Conservation (phyloP, 2,329 filamentous ascomycete genomes). For the Diaporthe citri region DNA sequence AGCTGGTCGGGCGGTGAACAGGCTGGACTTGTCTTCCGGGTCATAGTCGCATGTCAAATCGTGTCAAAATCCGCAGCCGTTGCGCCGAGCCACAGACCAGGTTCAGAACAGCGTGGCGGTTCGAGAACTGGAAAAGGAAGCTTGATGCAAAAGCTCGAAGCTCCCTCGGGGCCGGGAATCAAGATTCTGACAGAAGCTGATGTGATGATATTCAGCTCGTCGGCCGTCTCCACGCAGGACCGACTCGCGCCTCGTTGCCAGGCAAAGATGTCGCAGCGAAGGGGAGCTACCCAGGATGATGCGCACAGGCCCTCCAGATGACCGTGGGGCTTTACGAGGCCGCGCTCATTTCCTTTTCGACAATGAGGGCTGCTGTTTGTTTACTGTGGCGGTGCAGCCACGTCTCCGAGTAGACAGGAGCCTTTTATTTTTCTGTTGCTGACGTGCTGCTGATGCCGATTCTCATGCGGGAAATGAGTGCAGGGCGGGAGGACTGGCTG, state of each 20-base stretch:
- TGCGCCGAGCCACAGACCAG: conserved; percentile 22
- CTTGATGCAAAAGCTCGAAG: background rate
- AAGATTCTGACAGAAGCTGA: conserved; percentile 9
- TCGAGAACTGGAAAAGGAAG: background rate
- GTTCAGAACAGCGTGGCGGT: background rate
- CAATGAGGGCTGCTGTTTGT: background rate
- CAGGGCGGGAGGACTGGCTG: background rate
- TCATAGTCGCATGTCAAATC: conserved; percentile 36
- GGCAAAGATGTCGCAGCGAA: conserved; percentile 33
- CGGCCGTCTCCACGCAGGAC: conserved; percentile 13
- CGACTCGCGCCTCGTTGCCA: conserved; percentile 26
- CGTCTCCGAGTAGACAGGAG: background rate
- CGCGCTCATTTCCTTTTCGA: conserved; percentile 18
- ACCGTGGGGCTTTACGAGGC: conserved; percentile 28
- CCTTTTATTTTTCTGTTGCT: background rate
- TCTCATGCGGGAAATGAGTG: background rate
- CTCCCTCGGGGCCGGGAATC: background rate
- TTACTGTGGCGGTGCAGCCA: background rate
- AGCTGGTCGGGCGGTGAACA: conserved; percentile 35
- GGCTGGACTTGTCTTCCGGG: conserved; percentile 21
- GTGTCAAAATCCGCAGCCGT: conserved; percentile 10
- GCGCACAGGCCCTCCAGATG: conserved; percentile 31
- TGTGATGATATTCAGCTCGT: conserved; percentile 27
- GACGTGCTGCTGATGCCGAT: conserved; percentile 24
- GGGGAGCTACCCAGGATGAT: conserved; percentile 10